Evolutionary conservation across 2,329 filamentous ascomycete species (phyloP).

Genomic region (Ploettnerulaceae sp.): DNA sequence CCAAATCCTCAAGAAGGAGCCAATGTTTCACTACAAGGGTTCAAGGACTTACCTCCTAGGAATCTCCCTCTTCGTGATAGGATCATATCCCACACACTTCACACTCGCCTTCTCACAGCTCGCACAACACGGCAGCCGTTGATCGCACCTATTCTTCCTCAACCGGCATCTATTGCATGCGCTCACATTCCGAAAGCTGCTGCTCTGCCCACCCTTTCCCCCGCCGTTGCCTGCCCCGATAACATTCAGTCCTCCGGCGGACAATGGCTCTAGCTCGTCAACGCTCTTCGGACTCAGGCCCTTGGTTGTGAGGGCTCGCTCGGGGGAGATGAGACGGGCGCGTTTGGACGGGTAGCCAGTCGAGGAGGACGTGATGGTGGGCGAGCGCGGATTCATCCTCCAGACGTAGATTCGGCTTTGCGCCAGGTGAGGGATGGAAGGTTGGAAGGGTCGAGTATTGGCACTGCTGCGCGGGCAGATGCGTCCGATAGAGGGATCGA

Average conservation of each 20-base stretch:
- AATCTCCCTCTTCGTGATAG: constrained; percentile 93
- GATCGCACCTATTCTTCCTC: constrained; percentile 93
- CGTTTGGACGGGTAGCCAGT: constrained; percentile 52
- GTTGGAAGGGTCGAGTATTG: too few relatives aligned
- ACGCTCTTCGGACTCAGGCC: constrained; percentile 24
- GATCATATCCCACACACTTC: constrained; percentile 91
- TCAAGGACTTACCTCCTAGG: constrained; percentile 56
- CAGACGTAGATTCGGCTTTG: too few relatives aligned
- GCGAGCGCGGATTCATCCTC: constrained; percentile 43
- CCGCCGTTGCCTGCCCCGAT: constrained; percentile 3
- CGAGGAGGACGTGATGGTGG: constrained; percentile 41
- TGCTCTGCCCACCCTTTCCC: constrained; percentile 45
- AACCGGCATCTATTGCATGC: constrained; percentile 90
- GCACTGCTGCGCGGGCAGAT: too few relatives aligned
- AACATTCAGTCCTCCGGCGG: background rate
- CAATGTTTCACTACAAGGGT: background rate
- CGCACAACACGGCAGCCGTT: constrained; percentile 83
- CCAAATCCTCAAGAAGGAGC: background rate
- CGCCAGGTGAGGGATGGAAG: too few relatives aligned
- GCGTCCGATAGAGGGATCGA: too few relatives aligned
- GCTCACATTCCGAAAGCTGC: constrained; percentile 79
- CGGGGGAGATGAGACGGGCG: constrained; percentile 48
- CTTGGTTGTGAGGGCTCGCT: constrained; percentile 31
- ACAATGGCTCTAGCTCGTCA: constrained; percentile 18
- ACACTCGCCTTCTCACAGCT: constrained; percentile 91